These are phyloP conservation scores for Hyphopichia wangnamkhiaoensis DNA, from an alignment of 1,139 yeast genomes.

Conservation along the genomic window DNA sequence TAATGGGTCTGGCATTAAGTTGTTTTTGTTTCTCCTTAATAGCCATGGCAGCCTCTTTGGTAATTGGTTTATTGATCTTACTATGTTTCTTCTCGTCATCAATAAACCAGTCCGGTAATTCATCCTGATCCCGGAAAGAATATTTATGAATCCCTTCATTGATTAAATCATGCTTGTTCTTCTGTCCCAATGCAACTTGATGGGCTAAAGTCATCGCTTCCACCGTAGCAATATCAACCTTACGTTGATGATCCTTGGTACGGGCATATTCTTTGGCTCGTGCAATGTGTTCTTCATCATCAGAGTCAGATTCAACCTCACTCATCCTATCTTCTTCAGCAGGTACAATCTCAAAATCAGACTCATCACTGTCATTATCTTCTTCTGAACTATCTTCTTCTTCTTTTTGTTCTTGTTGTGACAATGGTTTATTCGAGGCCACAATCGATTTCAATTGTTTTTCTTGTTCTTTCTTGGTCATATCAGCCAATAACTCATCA, in stretches of 20 bases:
- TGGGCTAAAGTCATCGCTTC: conserved; percentile 99
- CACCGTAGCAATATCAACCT: conserved; percentile 83
- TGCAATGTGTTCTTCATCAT: conserved; percentile 45
- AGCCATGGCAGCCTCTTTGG: conserved; percentile 95
- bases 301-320: conserved; percentile 43
- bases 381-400: conserved; percentile 21
- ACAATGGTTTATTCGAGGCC: background rate
- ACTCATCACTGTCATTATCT: conserved; percentile 28
- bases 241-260: conserved; percentile 53
- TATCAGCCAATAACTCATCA: conserved; percentile 36
- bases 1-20: conserved; percentile 94
- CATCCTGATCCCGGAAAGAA: conserved; percentile 87
- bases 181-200: conserved; percentile 88
- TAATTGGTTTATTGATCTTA: conserved; percentile 84
- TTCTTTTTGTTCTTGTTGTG: conserved; percentile 13
- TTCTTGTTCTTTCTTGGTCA: conserved; percentile 16
- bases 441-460: conserved; percentile 3
- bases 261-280: conserved; percentile 33
- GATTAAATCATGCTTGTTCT: conserved; percentile 75
- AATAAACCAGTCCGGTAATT: conserved; percentile 92
- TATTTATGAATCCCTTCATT: conserved; percentile 92
- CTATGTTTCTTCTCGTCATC: conserved; percentile 90
- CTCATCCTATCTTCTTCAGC: conserved; percentile 34
- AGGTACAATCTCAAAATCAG: conserved; percentile 58
- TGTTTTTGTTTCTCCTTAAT: conserved; percentile 86